phyloP scores from a whole-genome alignment of 371 early-diverging fungal species.

The Zychaea mexicana region DNA sequence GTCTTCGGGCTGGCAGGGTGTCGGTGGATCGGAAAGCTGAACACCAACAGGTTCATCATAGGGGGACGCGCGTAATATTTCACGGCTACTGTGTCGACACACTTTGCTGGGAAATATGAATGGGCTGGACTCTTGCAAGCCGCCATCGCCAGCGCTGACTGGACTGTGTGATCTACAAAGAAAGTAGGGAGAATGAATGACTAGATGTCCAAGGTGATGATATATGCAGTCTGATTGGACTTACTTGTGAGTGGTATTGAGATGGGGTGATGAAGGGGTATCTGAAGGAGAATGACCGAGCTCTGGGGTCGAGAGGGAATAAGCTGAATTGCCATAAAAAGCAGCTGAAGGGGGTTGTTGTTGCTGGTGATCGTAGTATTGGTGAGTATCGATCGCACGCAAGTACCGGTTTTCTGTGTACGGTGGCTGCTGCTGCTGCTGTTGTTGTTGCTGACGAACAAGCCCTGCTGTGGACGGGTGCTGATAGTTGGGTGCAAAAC shows the following conservation, averaged over 20 bases:
- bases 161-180: conserved; percentile 4
- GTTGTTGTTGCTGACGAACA: neutral
- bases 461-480: neutral
- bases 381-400: neutral
- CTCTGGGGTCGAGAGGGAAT: conserved; percentile 38
- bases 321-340: conserved; percentile 12
- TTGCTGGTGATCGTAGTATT: conserved; percentile 6
- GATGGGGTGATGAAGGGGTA: conserved; percentile 13
- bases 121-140: neutral
- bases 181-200: neutral
- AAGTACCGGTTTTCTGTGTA: conserved; percentile 5
- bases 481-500: conserved; percentile 8
- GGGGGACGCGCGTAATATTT: neutral
- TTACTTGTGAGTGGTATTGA: neutral
- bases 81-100: neutral
- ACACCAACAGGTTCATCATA: conserved; percentile 31
- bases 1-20: conserved; percentile 14
- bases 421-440: neutral
- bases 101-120: neutral
- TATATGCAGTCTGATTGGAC: neutral
- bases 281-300: conserved; percentile 43
- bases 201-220: neutral
- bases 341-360: neutral
- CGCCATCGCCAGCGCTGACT: neutral
- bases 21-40: conserved; percentile 39